Percentiles rank a stretch among this genome's conserved stretches.
These are phyloP conservation scores for Eucalyptus sideroxylon DNA, from an alignment of 345 rosid genomes.

Conservation along the genomic window DNA sequence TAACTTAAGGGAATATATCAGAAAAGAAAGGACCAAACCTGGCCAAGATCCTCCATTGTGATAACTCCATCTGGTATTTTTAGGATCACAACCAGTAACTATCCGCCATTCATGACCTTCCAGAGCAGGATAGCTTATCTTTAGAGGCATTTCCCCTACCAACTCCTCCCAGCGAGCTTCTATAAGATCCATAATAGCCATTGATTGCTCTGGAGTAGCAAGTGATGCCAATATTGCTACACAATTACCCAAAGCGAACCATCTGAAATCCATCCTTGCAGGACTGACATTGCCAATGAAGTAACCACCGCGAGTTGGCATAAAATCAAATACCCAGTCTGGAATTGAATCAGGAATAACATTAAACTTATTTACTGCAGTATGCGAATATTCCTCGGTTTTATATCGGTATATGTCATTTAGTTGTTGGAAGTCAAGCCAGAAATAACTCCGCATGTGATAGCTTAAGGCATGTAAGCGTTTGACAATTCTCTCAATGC, in stretches of 20 bases:
- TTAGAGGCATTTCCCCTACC: conserved; percentile 64
- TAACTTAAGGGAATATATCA: neutral
- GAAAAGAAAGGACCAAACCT: conserved; percentile 16
- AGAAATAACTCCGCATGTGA: conserved; percentile 54
- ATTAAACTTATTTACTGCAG: conserved; percentile 61
- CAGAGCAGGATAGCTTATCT: conserved; percentile 45
- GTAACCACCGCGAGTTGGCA: conserved; percentile 57
- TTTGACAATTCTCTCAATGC: conserved; percentile 42
- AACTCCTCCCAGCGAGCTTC: conserved; percentile 68
- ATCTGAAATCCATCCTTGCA: conserved; percentile 63
- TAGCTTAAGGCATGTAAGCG: conserved; percentile 46
- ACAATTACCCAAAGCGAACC: conserved; percentile 60
- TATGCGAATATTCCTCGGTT: conserved; percentile 68
- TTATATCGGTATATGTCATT: conserved; percentile 61
- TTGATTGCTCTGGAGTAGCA: conserved; percentile 51
- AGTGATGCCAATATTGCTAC: conserved; percentile 39
- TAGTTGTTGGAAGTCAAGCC: conserved; percentile 60
- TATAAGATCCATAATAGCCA: conserved; percentile 63
- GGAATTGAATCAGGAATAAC: conserved; percentile 71
- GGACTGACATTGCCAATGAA: conserved; percentile 64
- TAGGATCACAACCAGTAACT: conserved; percentile 62
- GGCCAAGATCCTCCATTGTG: conserved; percentile 81
- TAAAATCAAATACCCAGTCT: conserved; percentile 58
- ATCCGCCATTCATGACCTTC: conserved; percentile 55
- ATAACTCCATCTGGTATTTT: conserved; percentile 64